Percentiles rank a stretch among this genome's conserved stretches.
These are phyloP conservation scores for Periconia digitata DNA, from an alignment of 2,329 filamentous ascomycete species.

Conservation along the genomic window DNA sequence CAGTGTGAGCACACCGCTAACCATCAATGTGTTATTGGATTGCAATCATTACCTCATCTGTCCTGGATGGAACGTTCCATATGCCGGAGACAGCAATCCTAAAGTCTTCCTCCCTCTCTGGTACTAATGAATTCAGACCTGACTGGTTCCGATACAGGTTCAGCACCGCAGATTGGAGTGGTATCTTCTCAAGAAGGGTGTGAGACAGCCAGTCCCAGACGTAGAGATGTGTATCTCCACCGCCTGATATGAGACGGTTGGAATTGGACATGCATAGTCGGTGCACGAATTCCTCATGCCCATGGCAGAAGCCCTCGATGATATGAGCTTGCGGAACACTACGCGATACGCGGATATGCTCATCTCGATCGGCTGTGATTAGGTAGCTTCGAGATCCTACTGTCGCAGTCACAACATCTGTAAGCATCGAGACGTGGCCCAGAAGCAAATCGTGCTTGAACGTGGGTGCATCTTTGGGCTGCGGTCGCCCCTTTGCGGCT, in stretches of 20 bases:
- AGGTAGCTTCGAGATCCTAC: conserved; percentile 60
- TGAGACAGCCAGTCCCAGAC: conserved; percentile 78
- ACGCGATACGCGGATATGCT: conserved; percentile 87
- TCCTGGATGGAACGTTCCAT: conserved; percentile 42
- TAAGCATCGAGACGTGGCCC: conserved; percentile 94
- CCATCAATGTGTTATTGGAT: background rate
- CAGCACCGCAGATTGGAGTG: conserved; percentile 36
- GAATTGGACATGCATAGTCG: conserved; percentile 68
- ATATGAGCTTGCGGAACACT: conserved; percentile 81
- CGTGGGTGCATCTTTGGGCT: conserved; percentile 51
- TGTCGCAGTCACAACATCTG: conserved; percentile 64
- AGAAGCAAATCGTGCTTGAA: conserved; percentile 81
- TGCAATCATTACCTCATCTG: conserved; percentile 46
- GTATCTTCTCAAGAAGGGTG: conserved; percentile 56
- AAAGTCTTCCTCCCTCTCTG: conserved; percentile 18
- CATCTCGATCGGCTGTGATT: conserved; percentile 69
- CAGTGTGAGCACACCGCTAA: conserved; percentile 6
- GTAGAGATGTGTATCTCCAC: conserved; percentile 77
- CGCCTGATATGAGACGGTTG: conserved; percentile 77
- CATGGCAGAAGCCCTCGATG: conserved; percentile 87
- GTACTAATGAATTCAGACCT: conserved; percentile 10
- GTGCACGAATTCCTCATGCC: conserved; percentile 83
- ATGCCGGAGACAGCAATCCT: conserved; percentile 56
- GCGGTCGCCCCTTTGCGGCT: conserved; percentile 42
- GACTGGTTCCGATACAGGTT: conserved; percentile 20